These are phyloP conservation scores for Aspergillus wentii DNA, from an alignment of 495 filamentous ascomycete species.

Conservation along the genomic window DNA sequence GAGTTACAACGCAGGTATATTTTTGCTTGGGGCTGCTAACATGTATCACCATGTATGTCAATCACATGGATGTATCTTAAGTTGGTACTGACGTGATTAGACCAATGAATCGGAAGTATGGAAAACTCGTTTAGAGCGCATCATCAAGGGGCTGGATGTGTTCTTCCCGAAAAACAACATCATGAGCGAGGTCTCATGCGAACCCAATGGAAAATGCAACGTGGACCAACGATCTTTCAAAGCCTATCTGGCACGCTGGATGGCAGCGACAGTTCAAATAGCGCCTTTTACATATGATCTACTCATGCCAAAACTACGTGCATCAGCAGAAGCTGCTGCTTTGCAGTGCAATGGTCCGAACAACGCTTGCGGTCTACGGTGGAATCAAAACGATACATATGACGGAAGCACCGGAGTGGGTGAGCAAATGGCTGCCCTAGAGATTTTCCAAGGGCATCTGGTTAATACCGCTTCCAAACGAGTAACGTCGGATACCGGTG, in stretches of 20 bases:
- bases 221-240: constrained; percentile 76
- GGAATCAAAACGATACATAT: constrained; percentile 38
- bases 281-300: constrained; percentile 55
- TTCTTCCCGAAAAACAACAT: constrained; percentile 47
- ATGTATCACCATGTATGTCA: constrained; percentile 67
- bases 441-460: constrained; percentile 57
- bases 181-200: constrained; percentile 58
- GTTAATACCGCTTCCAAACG: constrained; percentile 34
- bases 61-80: not conserved
- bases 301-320: constrained; percentile 55
- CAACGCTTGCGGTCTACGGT: constrained; percentile 60
- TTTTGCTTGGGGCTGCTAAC: constrained; percentile 59
- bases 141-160: constrained; percentile 47
- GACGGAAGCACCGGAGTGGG: constrained; percentile 55
- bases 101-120: constrained; percentile 53
- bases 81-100: constrained; percentile 21
- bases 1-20: constrained; percentile 62
- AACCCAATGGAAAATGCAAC: constrained; percentile 49
- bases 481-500: constrained; percentile 57
- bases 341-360: constrained; percentile 57
- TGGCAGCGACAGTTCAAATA: constrained; percentile 57
- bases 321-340: constrained; percentile 61
- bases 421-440: constrained; percentile 64
- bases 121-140: constrained; percentile 47
- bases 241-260: constrained; percentile 73